These are phyloP conservation scores for Quercus glauca DNA, from an alignment of 306 rosid genomes.

Conservation along the genomic window DNA sequence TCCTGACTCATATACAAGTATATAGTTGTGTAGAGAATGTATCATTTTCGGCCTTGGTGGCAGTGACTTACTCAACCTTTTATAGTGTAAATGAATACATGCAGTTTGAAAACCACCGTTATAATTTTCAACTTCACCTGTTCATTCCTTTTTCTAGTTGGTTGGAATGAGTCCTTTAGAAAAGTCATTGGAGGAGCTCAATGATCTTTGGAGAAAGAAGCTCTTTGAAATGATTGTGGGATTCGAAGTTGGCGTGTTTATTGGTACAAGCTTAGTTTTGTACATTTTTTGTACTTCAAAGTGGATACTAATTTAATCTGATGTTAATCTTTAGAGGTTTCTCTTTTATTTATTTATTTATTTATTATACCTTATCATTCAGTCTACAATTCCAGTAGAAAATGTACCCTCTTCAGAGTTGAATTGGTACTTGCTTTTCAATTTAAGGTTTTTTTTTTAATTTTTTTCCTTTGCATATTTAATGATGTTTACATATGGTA, in stretches of 20 bases:
- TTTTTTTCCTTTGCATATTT: not conserved
- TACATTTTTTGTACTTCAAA: constrained; percentile 13
- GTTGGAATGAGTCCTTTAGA: constrained; percentile 98
- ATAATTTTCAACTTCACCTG: constrained; percentile 17
- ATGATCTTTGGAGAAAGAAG: constrained; percentile 91
- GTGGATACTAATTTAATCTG: not conserved
- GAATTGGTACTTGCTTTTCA: constrained; percentile 13
- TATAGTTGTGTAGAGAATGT: constrained; percentile 45
- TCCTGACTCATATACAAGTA: not conserved
- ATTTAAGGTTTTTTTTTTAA: not conserved
- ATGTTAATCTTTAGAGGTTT: constrained; percentile 1
- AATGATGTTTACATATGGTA: not conserved
- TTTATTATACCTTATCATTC: constrained; percentile 39
- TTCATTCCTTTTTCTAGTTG: constrained; percentile 42
- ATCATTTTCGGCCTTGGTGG: constrained; percentile 86
- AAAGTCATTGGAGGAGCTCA: constrained; percentile 89
- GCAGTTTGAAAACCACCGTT: constrained; percentile 9
- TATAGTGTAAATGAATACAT: not conserved
- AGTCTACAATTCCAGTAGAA: constrained; percentile 57
- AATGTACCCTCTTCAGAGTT: constrained; percentile 58
- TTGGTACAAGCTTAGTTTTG: constrained; percentile 63
- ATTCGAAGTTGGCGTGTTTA: constrained; percentile 66
- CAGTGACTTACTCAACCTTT: constrained; percentile 47
- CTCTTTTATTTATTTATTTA: not conserved
- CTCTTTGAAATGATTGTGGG: constrained; percentile 93